phyloP scores from a whole-genome alignment of 768 basidiomycete genomes.

The Lyophyllum semitale region DNA sequence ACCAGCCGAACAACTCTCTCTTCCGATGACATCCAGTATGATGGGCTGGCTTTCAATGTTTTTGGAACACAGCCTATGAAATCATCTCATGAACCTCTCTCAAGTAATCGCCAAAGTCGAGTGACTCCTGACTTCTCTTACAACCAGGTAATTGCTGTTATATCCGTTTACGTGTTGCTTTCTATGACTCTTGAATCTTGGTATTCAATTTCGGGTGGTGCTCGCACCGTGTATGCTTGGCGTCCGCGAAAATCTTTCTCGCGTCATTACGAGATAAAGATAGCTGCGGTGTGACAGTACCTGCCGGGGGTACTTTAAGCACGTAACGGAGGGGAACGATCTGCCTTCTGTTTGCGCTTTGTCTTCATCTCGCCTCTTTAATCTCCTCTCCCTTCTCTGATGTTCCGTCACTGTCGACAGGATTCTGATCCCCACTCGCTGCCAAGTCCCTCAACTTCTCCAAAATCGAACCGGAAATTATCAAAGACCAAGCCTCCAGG shows the following conservation, averaged over 20 bases:
- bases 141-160: slow-evolving; percentile 5
- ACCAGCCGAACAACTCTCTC: slow-evolving; percentile 5
- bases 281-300: neutral
- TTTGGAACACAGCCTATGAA: neutral
- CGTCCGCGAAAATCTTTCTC: slow-evolving; percentile 4
- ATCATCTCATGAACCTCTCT: neutral
- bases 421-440: slow-evolving; percentile 3
- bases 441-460: slow-evolving; percentile 13
- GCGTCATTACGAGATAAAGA: neutral
- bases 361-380: slow-evolving; percentile 12
- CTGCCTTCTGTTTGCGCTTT: slow-evolving; percentile 2
- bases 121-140: neutral
- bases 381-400: slow-evolving; percentile 13
- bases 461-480: slow-evolving; percentile 14
- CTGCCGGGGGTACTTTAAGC: neutral
- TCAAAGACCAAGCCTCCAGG: slow-evolving; percentile 9
- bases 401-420: slow-evolving; percentile 3
- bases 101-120: neutral
- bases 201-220: neutral
- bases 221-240: neutral
- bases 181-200: neutral
- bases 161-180: neutral
- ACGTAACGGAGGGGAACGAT: slow-evolving; percentile 11
- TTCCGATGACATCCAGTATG: slow-evolving; percentile 5
- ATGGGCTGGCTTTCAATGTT: neutral